These are phyloP conservation scores for Hyaloscypha hepaticicola DNA, from an alignment of 495 filamentous ascomycete species.

Conservation along the genomic window DNA sequence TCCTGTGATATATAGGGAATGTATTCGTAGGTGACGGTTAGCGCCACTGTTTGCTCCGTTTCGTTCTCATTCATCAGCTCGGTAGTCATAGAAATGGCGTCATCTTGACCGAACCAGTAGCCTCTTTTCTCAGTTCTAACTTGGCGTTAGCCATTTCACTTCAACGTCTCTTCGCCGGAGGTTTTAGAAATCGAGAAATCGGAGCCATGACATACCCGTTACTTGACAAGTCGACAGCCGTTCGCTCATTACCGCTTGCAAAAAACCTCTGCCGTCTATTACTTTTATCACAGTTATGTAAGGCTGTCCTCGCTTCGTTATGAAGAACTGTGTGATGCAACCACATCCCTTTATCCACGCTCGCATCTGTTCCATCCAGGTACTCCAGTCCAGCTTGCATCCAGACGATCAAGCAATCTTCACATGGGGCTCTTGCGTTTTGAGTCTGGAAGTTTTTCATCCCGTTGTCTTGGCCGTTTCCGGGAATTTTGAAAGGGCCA, in stretches of 20 bases:
- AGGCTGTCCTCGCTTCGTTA: neutral
- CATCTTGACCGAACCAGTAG: neutral
- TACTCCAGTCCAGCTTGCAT: conserved; percentile 29
- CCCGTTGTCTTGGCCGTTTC: conserved; percentile 14
- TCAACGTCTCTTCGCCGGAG: no score
- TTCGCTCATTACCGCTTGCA: neutral
- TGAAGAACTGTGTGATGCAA: neutral
- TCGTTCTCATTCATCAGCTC: neutral
- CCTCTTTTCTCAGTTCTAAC: neutral
- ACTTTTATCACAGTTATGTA: neutral
- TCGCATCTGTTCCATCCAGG: neutral
- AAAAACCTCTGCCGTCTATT: neutral
- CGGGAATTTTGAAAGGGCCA: conserved; percentile 31
- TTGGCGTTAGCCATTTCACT: neutral
- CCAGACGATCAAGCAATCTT: conserved; percentile 31
- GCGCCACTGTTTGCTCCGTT: neutral
- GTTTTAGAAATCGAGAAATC: neutral
- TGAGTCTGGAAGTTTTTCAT: conserved; percentile 21
- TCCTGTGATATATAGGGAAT: conserved; percentile 17
- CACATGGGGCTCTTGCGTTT: conserved; percentile 28
- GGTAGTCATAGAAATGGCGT: neutral
- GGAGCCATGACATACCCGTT: neutral
- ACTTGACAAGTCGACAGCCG: neutral
- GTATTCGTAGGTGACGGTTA: conserved; percentile 24
- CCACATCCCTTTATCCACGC: neutral